phyloP scores from a whole-genome alignment of 768 basidiomycete genomes.

The Daedaleopsis sinensis region DNA sequence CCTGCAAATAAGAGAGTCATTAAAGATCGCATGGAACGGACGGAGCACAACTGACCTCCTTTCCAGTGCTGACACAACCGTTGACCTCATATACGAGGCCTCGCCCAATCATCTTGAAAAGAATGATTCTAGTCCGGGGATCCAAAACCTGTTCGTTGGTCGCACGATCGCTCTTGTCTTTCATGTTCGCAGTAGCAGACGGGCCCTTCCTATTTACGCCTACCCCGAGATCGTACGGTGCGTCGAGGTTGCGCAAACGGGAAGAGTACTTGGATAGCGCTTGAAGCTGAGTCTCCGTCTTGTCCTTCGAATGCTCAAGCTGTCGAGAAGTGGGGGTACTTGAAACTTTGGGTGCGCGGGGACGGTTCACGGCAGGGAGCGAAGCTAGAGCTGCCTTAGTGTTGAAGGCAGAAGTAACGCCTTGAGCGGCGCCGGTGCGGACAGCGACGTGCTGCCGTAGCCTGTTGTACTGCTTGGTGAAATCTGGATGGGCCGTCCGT shows the following conservation, averaged over 20 bases:
- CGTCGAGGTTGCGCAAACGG: slow-evolving; percentile 72
- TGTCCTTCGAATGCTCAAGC: slow-evolving; percentile 47
- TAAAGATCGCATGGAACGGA: not conserved
- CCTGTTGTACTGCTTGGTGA: slow-evolving; percentile 98
- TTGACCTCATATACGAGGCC: slow-evolving; percentile 89
- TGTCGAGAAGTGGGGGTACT: slow-evolving; percentile 24
- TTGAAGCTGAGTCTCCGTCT: slow-evolving; percentile 71
- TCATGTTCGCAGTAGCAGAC: slow-evolving; percentile 81
- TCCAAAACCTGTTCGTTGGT: slow-evolving; percentile 98
- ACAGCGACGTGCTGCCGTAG: slow-evolving; percentile 90
- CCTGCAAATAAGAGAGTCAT: slow-evolving; percentile 47
- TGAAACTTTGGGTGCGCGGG: slow-evolving; percentile 40
- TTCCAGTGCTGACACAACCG: slow-evolving; percentile 96
- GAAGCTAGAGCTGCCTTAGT: slow-evolving; percentile 54
- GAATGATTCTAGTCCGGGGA: slow-evolving; percentile 88
- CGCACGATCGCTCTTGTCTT: slow-evolving; percentile 96
- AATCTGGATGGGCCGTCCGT: slow-evolving; percentile 59
- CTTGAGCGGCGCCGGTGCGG: slow-evolving; percentile 69
- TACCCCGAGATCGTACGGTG: slow-evolving; percentile 65
- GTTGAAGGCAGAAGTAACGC: slow-evolving; percentile 55
- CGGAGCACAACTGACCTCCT: slow-evolving; percentile 68
- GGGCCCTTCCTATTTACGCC: slow-evolving; percentile 94
- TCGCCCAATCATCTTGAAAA: slow-evolving; percentile 95
- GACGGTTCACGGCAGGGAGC: slow-evolving; percentile 74
- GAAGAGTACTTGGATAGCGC: slow-evolving; percentile 79